phyloP scores from a whole-genome alignment of 371 early-diverging fungal genomes.

The Mucor mucedo region DNA sequence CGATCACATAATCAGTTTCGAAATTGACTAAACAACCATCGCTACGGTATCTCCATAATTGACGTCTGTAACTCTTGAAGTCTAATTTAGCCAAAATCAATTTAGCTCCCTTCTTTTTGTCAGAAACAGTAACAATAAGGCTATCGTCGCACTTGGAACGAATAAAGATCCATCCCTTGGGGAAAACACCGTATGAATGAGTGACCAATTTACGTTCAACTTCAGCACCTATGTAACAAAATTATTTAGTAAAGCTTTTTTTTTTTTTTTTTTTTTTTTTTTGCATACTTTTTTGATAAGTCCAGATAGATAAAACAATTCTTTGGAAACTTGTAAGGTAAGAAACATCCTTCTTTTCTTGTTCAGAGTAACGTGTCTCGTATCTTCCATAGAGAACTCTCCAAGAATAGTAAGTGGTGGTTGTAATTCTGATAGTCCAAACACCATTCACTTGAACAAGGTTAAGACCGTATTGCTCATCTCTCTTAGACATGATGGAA shows the following conservation, averaged over 20 bases:
- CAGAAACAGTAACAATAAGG: constrained; percentile 38
- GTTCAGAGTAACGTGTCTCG: constrained; percentile 36
- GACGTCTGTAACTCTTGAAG: constrained; percentile 43
- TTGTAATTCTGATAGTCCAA: constrained; percentile 34
- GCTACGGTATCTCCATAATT: constrained; percentile 62
- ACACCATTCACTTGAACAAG: constrained; percentile 28
- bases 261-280: background rate
- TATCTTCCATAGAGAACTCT: constrained; percentile 39
- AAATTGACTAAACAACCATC: constrained; percentile 59
- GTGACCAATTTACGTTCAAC: constrained; percentile 42
- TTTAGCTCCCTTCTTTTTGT: constrained; percentile 41
- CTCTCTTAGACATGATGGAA: constrained; percentile 33
- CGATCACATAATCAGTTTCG: constrained; percentile 59
- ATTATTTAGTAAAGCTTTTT: background rate
- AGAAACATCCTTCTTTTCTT: constrained; percentile 37
- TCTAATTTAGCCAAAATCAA: constrained; percentile 40
- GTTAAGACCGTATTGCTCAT: constrained; percentile 34
- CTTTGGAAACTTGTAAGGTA: constrained; percentile 31
- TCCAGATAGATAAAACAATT: constrained; percentile 33
- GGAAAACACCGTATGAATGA: constrained; percentile 47
- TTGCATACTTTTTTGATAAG: constrained; percentile 22
- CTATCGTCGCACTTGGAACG: constrained; percentile 43
- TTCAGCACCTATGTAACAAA: constrained; percentile 17
- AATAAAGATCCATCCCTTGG: constrained; percentile 53
- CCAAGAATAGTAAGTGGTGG: constrained; percentile 40